A percentile compares a stretch with the other conserved stretches of the same genome.
Conservation (phyloP, 768 basidiomycete species). For the Boletus barrowsii region DNA sequence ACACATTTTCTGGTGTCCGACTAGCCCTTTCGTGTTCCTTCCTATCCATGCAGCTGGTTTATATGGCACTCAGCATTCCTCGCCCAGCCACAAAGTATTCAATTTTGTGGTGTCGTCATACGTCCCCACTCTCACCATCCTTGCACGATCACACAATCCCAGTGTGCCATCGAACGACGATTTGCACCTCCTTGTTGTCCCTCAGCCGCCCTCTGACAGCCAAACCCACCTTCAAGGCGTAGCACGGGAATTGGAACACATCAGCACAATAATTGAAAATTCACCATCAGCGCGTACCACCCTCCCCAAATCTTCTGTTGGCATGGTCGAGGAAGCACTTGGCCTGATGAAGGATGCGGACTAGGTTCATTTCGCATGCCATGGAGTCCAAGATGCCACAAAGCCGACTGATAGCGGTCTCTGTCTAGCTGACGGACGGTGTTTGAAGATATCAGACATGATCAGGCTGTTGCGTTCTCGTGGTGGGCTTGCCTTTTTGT, state of each 20-base stretch:
- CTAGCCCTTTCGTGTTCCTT: background rate
- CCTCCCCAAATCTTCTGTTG: background rate
- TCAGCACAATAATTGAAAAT: background rate
- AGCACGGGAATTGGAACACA: slow-evolving; percentile 25
- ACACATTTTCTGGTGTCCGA: background rate
- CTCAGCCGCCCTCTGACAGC: slow-evolving; percentile 13
- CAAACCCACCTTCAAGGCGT: slow-evolving; percentile 6
- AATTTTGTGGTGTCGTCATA: background rate
- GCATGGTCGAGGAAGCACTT: slow-evolving; percentile 12
- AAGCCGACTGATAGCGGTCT: background rate
- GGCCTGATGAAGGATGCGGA: background rate
- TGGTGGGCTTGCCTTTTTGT: background rate
- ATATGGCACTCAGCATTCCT: background rate
- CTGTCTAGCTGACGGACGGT: background rate
- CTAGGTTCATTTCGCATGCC: background rate
- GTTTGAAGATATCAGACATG: background rate
- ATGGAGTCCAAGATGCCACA: background rate
- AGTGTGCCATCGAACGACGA: background rate
- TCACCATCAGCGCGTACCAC: background rate
- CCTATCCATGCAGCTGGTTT: background rate
- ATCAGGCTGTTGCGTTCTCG: background rate
- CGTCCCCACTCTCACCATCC: slow-evolving; percentile 3
- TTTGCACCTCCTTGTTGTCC: background rate
- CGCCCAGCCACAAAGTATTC: background rate
- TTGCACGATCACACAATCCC: background rate